Percentiles rank a stretch among this genome's conserved stretches.
Evolutionary conservation across 306 rosid species (phyloP).

Genomic region (Vigna hirtella): DNA sequence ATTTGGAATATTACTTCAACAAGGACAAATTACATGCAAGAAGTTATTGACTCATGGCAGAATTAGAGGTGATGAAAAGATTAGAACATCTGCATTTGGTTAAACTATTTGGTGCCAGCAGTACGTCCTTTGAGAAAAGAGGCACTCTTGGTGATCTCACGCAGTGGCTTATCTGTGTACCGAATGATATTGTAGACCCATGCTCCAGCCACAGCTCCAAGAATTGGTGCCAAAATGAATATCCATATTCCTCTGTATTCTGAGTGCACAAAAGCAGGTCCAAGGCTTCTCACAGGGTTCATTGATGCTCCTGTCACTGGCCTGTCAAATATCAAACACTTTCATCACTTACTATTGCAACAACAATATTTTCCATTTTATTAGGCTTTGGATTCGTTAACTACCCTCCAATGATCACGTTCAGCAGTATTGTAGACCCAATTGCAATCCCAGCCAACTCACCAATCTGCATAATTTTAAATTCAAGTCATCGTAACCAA

Average conservation of each 20-base stretch:
- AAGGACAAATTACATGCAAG: not conserved
- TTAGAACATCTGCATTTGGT: not conserved
- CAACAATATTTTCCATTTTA: not conserved
- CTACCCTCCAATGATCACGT: conserved; percentile 80
- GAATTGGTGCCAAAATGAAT: conserved; percentile 55
- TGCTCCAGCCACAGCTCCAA: conserved; percentile 73
- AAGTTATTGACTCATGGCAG: not conserved
- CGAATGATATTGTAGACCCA: conserved; percentile 69
- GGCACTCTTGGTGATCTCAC: conserved; percentile 68
- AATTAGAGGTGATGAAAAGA: not conserved
- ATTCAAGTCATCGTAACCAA: not conserved
- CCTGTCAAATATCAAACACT: conserved; percentile 44
- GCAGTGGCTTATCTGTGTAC: conserved; percentile 66
- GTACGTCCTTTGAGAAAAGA: conserved; percentile 59
- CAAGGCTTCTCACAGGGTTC: conserved; percentile 91
- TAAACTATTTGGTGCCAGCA: conserved; percentile 20
- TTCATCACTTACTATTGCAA: not conserved
- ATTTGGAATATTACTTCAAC: not conserved
- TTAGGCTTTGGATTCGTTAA: not conserved
- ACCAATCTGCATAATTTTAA: conserved; percentile 62
- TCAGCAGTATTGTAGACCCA: conserved; percentile 79
- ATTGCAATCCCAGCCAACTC: conserved; percentile 90
- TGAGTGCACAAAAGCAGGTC: conserved; percentile 68
- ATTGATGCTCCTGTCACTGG: conserved; percentile 89
- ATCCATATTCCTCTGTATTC: conserved; percentile 70